phyloP scores from a whole-genome alignment of 2,329 filamentous ascomycete species.

The Dactylellina sp. region DNA sequence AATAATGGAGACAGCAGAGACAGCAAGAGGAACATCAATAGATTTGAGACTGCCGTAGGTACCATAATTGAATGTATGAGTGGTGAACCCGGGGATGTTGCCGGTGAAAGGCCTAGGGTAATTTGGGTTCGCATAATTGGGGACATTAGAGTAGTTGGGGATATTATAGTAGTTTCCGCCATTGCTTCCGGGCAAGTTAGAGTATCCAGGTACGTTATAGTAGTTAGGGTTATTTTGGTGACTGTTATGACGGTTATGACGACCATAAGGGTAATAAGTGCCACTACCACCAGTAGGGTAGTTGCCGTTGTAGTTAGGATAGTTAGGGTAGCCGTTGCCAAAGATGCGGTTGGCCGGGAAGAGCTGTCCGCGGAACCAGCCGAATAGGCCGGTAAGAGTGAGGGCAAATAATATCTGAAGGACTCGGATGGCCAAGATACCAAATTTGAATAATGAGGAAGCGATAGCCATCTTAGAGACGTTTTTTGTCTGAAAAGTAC shows the following conservation, averaged over 20 bases:
- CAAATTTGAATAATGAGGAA: not conserved
- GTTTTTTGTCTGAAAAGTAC: not conserved
- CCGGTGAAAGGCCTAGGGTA: too few species aligned
- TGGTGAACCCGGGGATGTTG: too few species aligned
- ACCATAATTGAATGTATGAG: too few species aligned
- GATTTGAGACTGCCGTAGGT: slow-evolving; percentile 5
- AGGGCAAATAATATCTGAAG: not conserved
- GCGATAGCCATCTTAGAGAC: not conserved
- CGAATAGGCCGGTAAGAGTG: not conserved
- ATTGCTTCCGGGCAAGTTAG: too few species aligned
- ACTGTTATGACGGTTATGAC: too few species aligned
- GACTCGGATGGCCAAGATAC: not conserved
- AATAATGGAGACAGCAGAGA: not conserved
- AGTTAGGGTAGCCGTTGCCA: not conserved
- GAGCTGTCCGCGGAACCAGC: not conserved
- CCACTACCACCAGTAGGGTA: not conserved
- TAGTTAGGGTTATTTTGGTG: too few species aligned
- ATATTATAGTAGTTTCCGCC: too few species aligned
- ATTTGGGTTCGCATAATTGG: too few species aligned
- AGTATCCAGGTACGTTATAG: too few species aligned
- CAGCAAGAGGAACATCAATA: slow-evolving; percentile 6
- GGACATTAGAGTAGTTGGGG: too few species aligned
- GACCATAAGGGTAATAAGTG: too few species aligned
- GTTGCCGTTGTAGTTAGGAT: not conserved
- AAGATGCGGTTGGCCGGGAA: not conserved